Evolutionary conservation across 129 eudicot genomes (phyloP).

Genomic region (Ambrosia trifida): DNA sequence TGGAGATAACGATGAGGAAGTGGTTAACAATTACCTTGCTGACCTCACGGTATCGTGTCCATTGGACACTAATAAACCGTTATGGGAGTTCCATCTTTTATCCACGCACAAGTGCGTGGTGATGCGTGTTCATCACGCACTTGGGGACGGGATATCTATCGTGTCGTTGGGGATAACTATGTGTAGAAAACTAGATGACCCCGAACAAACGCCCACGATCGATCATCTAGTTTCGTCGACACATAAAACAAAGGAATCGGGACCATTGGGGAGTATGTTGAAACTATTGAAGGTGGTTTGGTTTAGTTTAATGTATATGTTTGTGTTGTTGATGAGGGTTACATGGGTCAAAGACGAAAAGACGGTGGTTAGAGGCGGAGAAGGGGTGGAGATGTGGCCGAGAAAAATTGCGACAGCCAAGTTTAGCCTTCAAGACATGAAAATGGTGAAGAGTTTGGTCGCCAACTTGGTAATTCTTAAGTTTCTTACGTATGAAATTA

Average conservation of each 20-base stretch:
- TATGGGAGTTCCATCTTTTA: conserved; percentile 82
- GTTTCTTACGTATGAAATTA: no score
- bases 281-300: conserved; percentile 38
- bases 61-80: conserved; percentile 57
- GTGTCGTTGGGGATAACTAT: conserved; percentile 65
- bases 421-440: conserved; percentile 73
- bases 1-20: conserved; percentile 38
- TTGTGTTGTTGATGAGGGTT: conserved; percentile 46
- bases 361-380: conserved; percentile 70
- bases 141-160: conserved; percentile 82
- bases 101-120: conserved; percentile 56
- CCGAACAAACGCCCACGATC: conserved; percentile 41
- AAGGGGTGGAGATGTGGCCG: conserved; percentile 93
- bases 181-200: conserved; percentile 48
- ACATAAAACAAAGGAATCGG: neutral
- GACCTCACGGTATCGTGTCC: conserved; percentile 70
- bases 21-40: conserved; percentile 62
- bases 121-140: conserved; percentile 77
- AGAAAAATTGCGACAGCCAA: conserved; percentile 65
- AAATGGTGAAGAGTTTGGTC: conserved; percentile 56
- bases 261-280: conserved; percentile 10
- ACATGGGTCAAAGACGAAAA: conserved; percentile 51
- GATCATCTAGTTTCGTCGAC: conserved; percentile 18
- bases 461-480: conserved; percentile 48
- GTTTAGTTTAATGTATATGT: conserved; percentile 49